These are phyloP conservation scores for Cystobasidiopsis lactophilus DNA, from an alignment of 768 basidiomycete species.

Conservation along the genomic window DNA sequence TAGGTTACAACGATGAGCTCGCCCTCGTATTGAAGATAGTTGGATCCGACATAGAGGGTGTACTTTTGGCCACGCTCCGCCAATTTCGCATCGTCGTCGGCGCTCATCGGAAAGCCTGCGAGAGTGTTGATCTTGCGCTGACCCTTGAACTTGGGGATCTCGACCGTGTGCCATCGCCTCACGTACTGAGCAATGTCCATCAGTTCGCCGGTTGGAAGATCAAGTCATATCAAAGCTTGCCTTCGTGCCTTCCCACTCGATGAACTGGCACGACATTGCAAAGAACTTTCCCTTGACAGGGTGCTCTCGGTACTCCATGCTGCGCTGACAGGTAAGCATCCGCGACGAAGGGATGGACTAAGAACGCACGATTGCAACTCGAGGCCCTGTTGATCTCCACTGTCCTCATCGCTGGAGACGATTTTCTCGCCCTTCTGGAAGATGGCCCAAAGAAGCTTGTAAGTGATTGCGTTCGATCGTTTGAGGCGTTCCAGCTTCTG, in stretches of 20 bases:
- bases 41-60: background rate
- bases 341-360: background rate
- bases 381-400: background rate
- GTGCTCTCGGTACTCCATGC: background rate
- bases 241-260: background rate
- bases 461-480: background rate
- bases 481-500: background rate
- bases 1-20: background rate
- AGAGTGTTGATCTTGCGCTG: background rate
- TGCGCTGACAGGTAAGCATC: background rate
- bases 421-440: background rate
- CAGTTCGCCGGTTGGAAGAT: background rate
- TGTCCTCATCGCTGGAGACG: background rate
- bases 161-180: background rate
- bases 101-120: background rate
- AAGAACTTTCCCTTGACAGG: background rate
- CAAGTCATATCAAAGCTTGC: background rate
- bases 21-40: background rate
- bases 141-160: background rate
- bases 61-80: background rate
- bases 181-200: too few relatives aligned
- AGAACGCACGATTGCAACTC: too few relatives aligned
- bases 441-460: background rate
- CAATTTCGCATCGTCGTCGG: background rate
- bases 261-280: background rate